Conservation (phyloP, 192 early-diverging fungal genomes). For the Phycomyces blakesleeanus region DNA sequence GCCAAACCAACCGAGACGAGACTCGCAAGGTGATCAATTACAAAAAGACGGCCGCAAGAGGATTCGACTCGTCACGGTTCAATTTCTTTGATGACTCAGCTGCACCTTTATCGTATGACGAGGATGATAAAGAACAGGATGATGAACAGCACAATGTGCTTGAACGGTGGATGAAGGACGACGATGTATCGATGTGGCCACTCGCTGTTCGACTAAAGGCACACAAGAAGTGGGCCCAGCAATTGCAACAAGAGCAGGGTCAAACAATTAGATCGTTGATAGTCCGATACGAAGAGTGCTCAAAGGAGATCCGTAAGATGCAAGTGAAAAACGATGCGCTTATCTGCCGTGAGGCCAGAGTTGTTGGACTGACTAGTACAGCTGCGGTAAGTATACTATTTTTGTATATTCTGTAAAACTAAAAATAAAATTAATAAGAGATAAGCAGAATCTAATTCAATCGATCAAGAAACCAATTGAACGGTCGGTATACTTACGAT, state of each 20-base stretch:
- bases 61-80: constrained; percentile 5
- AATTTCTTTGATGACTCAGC: constrained; percentile 16
- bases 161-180: constrained; percentile 23
- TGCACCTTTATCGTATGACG: too few relatives aligned
- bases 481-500: too few relatives aligned
- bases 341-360: constrained; percentile 27
- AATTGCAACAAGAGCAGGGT: constrained; percentile 16
- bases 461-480: too few relatives aligned
- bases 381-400: constrained; percentile 41
- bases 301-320: constrained; percentile 18
- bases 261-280: constrained; percentile 8
- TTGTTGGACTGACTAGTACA: constrained; percentile 60
- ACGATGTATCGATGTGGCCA: constrained; percentile 33
- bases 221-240: constrained; percentile 23
- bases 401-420: neutral
- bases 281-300: constrained; percentile 15
- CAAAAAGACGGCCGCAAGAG: constrained; percentile 8
- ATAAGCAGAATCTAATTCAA: too few relatives aligned
- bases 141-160: constrained; percentile 6
- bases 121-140: too few relatives aligned
- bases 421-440: too few relatives aligned
- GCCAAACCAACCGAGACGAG: neutral
- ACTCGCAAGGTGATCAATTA: constrained; percentile 21
- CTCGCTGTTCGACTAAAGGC: constrained; percentile 25
- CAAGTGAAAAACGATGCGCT: constrained; percentile 16